Evolutionary conservation across 352 stramenopile genomes (phyloP).

Genomic region (Pythium scleroteichum): DNA sequence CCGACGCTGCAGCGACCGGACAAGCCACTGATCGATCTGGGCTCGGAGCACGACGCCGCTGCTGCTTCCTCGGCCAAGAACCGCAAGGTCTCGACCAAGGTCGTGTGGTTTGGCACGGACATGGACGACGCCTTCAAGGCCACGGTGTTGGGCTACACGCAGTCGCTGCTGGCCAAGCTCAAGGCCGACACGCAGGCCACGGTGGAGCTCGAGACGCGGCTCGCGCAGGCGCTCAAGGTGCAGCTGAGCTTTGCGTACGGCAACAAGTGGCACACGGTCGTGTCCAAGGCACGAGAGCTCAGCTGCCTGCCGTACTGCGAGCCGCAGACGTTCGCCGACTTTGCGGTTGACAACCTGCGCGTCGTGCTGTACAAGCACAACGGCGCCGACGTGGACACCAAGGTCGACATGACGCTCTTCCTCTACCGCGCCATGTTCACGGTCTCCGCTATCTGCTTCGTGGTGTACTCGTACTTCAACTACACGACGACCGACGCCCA

Average conservation of each 20-base stretch:
- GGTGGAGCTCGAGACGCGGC: conserved; percentile 42
- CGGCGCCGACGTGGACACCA: conserved; percentile 47
- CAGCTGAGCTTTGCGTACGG: conserved; percentile 63
- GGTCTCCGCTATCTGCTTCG: conserved; percentile 56
- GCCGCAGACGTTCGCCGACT: conserved; percentile 44
- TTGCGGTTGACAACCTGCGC: conserved; percentile 51
- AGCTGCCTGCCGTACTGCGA: conserved; percentile 59
- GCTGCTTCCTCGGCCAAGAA: neutral
- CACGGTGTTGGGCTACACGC: conserved; percentile 36
- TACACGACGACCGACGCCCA: conserved; percentile 49
- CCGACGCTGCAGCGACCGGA: conserved; percentile 34
- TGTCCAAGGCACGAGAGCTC: conserved; percentile 52
- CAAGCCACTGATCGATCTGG: conserved; percentile 29
- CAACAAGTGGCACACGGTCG: conserved; percentile 71
- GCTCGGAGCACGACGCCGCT: conserved; percentile 13
- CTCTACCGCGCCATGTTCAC: conserved; percentile 59
- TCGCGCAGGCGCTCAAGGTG: conserved; percentile 69
- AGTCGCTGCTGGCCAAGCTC: conserved; percentile 45
- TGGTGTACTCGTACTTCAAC: conserved; percentile 62
- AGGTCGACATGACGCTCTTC: conserved; percentile 61
- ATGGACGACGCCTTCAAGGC: conserved; percentile 54
- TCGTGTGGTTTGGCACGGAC: conserved; percentile 51
- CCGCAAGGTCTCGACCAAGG: conserved; percentile 33
- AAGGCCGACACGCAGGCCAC: conserved; percentile 25
- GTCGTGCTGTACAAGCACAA: conserved; percentile 74